Conservation (phyloP, 345 rosid species). For the Gossypium bickii region DNA sequence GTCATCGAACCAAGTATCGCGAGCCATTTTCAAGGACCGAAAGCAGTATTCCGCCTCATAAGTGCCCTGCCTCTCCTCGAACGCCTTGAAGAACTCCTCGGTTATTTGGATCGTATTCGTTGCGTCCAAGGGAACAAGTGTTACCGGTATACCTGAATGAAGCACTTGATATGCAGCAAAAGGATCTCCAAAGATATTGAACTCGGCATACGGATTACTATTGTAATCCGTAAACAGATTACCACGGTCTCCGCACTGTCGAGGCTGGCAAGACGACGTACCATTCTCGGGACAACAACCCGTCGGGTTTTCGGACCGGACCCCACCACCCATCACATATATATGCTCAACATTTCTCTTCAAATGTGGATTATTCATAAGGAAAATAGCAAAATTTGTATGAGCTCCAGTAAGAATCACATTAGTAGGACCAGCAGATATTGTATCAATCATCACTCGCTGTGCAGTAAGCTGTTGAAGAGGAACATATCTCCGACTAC, state of each 20-base stretch:
- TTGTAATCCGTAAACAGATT: slow-evolving; percentile 62
- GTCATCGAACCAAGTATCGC: slow-evolving; percentile 46
- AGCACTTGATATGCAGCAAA: slow-evolving; percentile 91
- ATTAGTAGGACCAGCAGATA: slow-evolving; percentile 64
- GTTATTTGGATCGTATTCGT: slow-evolving; percentile 73
- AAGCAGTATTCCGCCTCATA: slow-evolving; percentile 79
- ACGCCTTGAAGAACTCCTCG: slow-evolving; percentile 51
- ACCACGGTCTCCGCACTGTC: slow-evolving; percentile 66
- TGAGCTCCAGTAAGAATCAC: slow-evolving; percentile 58
- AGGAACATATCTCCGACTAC: slow-evolving; percentile 67
- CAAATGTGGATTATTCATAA: slow-evolving; percentile 70
- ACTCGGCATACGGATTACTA: slow-evolving; percentile 88
- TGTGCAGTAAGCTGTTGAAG: slow-evolving; percentile 76
- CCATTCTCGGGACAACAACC: slow-evolving; percentile 62
- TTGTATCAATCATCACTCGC: slow-evolving; percentile 60
- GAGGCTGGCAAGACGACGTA: slow-evolving; percentile 41
- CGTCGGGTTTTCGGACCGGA: slow-evolving; percentile 56
- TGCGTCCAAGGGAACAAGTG: slow-evolving; percentile 84
- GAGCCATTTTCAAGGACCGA: slow-evolving; percentile 65
- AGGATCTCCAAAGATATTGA: slow-evolving; percentile 81
- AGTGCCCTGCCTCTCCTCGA: slow-evolving; percentile 55
- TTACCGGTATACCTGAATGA: slow-evolving; percentile 80
- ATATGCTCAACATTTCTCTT: slow-evolving; percentile 73
- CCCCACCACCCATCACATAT: slow-evolving; percentile 88
- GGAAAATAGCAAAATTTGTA: slow-evolving; percentile 74